These are phyloP conservation scores for Alternaria arborescens DNA, from an alignment of 2,329 filamentous ascomycete genomes.

Conservation along the genomic window DNA sequence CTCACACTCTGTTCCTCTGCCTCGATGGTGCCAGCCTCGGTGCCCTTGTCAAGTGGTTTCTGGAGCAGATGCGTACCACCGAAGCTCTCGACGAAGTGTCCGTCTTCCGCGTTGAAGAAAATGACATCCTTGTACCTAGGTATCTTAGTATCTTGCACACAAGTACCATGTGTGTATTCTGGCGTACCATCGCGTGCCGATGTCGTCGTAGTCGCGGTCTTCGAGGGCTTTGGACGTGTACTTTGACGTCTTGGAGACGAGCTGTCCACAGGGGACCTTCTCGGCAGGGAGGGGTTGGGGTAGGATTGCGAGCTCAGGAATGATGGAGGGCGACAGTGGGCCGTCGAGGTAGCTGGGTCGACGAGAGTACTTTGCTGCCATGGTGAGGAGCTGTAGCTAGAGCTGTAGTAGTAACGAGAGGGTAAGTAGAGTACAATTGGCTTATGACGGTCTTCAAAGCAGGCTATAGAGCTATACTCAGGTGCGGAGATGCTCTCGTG, in stretches of 20 bases:
- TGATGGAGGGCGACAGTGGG: slow-evolving; percentile 42
- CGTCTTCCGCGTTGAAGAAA: slow-evolving; percentile 34
- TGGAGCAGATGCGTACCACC: slow-evolving; percentile 43
- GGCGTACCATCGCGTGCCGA: slow-evolving; percentile 42
- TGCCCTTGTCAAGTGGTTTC: slow-evolving; percentile 36
- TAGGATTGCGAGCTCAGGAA: slow-evolving; percentile 46
- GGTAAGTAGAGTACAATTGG: slow-evolving; percentile 10
- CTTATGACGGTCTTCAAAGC: slow-evolving; percentile 15
- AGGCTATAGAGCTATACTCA: slow-evolving; percentile 13
- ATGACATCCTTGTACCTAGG: slow-evolving; percentile 47
- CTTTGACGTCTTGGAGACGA: slow-evolving; percentile 43
- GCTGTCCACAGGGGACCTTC: slow-evolving; percentile 41
- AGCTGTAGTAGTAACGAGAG: background rate
- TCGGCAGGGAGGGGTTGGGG: slow-evolving; percentile 39
- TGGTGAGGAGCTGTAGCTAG: slow-evolving; percentile 18
- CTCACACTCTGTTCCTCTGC: slow-evolving; percentile 44
- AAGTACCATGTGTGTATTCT: background rate
- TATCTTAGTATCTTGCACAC: background rate
- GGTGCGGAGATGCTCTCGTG: slow-evolving; percentile 39
- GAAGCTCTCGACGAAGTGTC: slow-evolving; percentile 40
- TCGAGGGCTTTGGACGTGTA: slow-evolving; percentile 37
- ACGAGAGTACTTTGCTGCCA: slow-evolving; percentile 42
- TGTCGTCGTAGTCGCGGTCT: slow-evolving; percentile 48
- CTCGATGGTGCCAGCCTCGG: slow-evolving; percentile 46
- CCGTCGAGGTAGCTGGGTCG: slow-evolving; percentile 37